Percentiles rank a stretch among this genome's conserved stretches.
Evolutionary conservation across 129 eudicot genomes (phyloP).

Genomic region (Erigeron canadensis): DNA sequence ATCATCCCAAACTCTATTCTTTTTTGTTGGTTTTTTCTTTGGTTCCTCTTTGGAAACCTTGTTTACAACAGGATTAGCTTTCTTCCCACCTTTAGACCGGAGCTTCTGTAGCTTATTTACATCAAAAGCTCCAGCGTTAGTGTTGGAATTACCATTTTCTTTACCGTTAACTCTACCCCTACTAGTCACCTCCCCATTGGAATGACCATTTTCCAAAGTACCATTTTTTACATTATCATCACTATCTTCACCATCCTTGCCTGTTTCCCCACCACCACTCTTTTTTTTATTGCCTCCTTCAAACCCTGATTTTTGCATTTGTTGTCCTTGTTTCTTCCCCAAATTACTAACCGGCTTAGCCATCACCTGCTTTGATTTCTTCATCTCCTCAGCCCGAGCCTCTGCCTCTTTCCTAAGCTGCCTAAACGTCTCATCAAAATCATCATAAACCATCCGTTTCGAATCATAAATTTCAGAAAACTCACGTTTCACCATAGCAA

Average conservation of each 20-base stretch:
- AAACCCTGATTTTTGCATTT: slow-evolving; percentile 43
- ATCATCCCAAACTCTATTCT: slow-evolving; percentile 94
- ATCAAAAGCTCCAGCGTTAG: slow-evolving; percentile 76
- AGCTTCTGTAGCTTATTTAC: slow-evolving; percentile 84
- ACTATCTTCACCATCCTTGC: slow-evolving; percentile 41
- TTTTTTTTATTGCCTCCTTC: slow-evolving; percentile 67
- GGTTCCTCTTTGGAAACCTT: slow-evolving; percentile 72
- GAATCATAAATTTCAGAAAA: slow-evolving; percentile 82
- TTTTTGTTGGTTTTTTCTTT: slow-evolving; percentile 68
- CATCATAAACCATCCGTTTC: slow-evolving; percentile 61
- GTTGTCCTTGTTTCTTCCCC: slow-evolving; percentile 64
- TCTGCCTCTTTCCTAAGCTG: slow-evolving; percentile 93
- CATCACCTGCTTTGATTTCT: slow-evolving; percentile 67
- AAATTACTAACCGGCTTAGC: slow-evolving; percentile 48
- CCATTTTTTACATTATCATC: slow-evolving; percentile 34
- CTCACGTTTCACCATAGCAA: slow-evolving; percentile 82
- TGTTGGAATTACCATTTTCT: slow-evolving; percentile 47
- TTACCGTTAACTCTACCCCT: slow-evolving; percentile 51
- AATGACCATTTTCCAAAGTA: slow-evolving; percentile 52
- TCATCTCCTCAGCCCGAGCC: slow-evolving; percentile 83
- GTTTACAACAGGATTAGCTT: slow-evolving; percentile 48
- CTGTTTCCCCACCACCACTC: slow-evolving; percentile 52
- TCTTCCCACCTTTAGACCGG: slow-evolving; percentile 75
- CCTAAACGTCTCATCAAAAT: slow-evolving; percentile 75
- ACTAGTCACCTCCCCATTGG: slow-evolving; percentile 39